phyloP scores from a whole-genome alignment of 2,329 filamentous ascomycete genomes.

The Trichoderma sp. region DNA sequence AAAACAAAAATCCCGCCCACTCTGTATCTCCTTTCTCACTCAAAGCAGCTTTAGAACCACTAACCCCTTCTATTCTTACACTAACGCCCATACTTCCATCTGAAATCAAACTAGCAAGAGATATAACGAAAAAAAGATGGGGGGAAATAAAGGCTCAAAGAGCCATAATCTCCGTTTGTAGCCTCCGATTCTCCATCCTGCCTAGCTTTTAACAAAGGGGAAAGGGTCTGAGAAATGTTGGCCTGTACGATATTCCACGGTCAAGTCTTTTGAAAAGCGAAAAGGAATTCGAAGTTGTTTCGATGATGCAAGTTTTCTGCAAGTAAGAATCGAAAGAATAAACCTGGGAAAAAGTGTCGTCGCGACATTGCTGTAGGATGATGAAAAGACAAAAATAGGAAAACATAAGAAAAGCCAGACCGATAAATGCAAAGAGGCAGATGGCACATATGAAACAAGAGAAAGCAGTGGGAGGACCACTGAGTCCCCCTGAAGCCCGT shows the following conservation, averaged over 20 bases:
- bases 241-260: background rate
- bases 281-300: constrained; percentile 8
- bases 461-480: background rate
- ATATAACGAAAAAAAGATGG: background rate
- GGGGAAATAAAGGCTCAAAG: background rate
- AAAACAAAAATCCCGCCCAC: background rate
- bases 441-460: constrained; percentile 14
- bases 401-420: background rate
- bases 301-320: constrained; percentile 1
- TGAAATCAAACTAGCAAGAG: background rate
- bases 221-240: background rate
- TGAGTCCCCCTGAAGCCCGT: background rate
- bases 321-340: background rate
- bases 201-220: constrained; percentile 7
- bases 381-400: background rate
- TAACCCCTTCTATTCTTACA: constrained; percentile 35
- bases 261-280: background rate
- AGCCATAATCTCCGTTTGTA: background rate
- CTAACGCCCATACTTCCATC: constrained; percentile 15
- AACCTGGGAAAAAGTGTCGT: constrained; percentile 9
- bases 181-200: background rate
- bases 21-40: constrained; percentile 1
- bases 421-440: constrained; percentile 18
- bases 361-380: constrained; percentile 16
- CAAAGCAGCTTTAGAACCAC: constrained; percentile 32